Percentiles rank a stretch among this genome's conserved stretches.
Conservation (phyloP, 306 rosid species). For the Cicer arietinum region DNA sequence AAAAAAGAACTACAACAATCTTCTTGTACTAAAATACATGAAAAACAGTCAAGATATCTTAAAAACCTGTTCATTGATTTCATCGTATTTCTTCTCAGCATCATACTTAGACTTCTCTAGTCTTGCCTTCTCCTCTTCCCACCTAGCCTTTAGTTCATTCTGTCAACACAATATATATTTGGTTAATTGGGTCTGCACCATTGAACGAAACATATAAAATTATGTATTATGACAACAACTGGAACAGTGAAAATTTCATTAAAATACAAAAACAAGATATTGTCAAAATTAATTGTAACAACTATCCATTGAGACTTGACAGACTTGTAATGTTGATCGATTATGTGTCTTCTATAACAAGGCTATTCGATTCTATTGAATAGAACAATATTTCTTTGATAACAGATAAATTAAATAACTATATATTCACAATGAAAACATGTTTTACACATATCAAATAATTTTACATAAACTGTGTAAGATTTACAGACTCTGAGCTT, state of each 20-base stretch:
- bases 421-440: neutral
- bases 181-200: neutral
- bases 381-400: neutral
- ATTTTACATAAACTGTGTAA: neutral
- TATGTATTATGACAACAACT: neutral
- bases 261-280: neutral
- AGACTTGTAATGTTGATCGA: no score
- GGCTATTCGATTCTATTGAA: neutral
- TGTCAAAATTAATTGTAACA: neutral
- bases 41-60: conserved; percentile 12
- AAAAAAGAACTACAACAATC: neutral
- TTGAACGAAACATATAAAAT: neutral
- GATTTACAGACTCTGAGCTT: no score
- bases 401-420: neutral
- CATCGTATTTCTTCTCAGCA: conserved; percentile 76
- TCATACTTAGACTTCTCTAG: conserved; percentile 62
- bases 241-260: neutral
- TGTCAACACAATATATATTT: conserved; percentile 41
- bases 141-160: conserved; percentile 76
- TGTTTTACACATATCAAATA: neutral
- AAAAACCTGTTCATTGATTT: conserved; percentile 90
- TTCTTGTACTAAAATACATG: neutral
- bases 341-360: neutral
- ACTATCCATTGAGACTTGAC: no score
- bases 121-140: conserved; percentile 68